phyloP scores from a whole-genome alignment of 2,329 filamentous ascomycete genomes.

The Colletotrichum falcatum region DNA sequence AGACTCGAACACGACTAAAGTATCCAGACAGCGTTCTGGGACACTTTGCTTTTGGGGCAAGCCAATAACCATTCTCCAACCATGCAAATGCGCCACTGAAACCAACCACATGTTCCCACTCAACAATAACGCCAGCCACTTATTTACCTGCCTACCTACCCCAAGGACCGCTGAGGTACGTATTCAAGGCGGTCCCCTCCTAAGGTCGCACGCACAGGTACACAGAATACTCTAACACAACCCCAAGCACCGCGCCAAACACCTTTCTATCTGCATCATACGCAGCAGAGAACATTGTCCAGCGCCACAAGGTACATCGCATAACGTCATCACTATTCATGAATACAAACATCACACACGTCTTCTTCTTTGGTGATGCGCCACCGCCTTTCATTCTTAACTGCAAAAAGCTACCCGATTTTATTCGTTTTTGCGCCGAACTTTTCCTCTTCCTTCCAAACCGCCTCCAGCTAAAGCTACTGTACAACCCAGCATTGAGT shows the following conservation, averaged over 20 bases:
- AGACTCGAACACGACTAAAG: slow-evolving; percentile 14
- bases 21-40: slow-evolving; percentile 28
- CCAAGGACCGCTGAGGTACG: too few species aligned
- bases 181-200: too few species aligned
- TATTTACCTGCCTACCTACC: neutral
- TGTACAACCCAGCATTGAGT: slow-evolving; percentile 53
- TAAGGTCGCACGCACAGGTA: too few species aligned
- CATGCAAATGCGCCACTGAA: slow-evolving; percentile 31
- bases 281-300: slow-evolving; percentile 9
- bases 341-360: slow-evolving; percentile 40
- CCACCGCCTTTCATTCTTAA: slow-evolving; percentile 19
- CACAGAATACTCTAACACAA: too few species aligned
- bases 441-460: slow-evolving; percentile 49
- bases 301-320: slow-evolving; percentile 7
- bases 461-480: slow-evolving; percentile 50
- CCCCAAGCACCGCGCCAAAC: neutral
- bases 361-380: slow-evolving; percentile 44
- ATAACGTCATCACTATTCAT: slow-evolving; percentile 20
- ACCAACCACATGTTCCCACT: slow-evolving; percentile 10
- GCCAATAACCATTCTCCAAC: slow-evolving; percentile 25
- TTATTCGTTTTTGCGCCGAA: slow-evolving; percentile 49
- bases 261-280: slow-evolving; percentile 2
- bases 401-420: slow-evolving; percentile 48
- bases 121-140: neutral
- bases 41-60: slow-evolving; percentile 36